phyloP scores from a whole-genome alignment of 2,329 filamentous ascomycete genomes.

The Fusarium succisae region DNA sequence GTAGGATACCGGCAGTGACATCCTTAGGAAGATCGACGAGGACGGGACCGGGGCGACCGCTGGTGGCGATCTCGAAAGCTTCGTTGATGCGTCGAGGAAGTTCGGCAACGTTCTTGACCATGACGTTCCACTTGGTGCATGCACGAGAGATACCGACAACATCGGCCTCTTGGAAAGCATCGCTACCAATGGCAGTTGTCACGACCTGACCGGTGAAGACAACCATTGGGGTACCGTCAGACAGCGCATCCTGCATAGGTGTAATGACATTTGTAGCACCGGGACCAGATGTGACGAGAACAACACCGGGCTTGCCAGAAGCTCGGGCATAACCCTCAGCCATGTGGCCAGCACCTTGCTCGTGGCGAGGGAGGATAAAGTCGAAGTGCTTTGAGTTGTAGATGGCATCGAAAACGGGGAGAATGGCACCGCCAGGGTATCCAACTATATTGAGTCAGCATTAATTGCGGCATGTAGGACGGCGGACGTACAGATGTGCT shows the following conservation, averaged over 20 bases:
- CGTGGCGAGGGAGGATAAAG: conserved; percentile 89
- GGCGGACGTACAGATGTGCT: conserved; percentile 86
- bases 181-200: neutral
- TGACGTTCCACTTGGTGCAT: conserved; percentile 94
- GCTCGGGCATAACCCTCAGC: conserved; percentile 93
- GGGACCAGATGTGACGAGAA: conserved; percentile 95
- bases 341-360: conserved; percentile 99
- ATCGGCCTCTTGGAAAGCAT: conserved; percentile 76
- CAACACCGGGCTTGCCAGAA: conserved; percentile 92
- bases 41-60: conserved; percentile 91
- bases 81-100: conserved; percentile 94
- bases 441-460: conserved; percentile 64
- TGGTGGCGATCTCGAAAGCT: conserved; percentile 97
- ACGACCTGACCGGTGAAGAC: neutral
- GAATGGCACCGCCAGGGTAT: conserved; percentile 94
- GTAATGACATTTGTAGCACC: conserved; percentile 89
- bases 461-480: conserved; percentile 5
- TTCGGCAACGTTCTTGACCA: conserved; percentile 89
- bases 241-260: conserved; percentile 54
- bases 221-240: neutral
- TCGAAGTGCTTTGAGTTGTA: conserved; percentile 98
- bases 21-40: conserved; percentile 97
- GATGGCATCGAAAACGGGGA: conserved; percentile 98
- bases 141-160: conserved; percentile 87
- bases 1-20: conserved; percentile 85